phyloP scores from a whole-genome alignment of 345 rosid genomes.

The Euphorbia lathyris region DNA sequence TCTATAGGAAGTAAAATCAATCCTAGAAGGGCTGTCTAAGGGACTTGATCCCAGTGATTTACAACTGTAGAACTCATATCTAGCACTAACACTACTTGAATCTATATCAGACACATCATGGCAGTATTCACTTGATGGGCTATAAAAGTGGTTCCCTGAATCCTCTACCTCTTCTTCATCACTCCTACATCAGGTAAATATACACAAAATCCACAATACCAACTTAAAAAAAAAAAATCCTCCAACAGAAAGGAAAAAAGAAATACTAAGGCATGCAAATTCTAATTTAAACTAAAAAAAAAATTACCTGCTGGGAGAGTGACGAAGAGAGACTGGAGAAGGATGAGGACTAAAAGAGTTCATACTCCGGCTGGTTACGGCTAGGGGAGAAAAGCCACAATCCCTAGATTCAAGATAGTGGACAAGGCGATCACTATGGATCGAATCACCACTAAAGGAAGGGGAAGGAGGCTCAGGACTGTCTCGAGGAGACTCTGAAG shows the following conservation, averaged over 20 bases:
- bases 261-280: neutral
- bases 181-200: conserved; percentile 48
- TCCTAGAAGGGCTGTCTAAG: conserved; percentile 84
- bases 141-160: conserved; percentile 50
- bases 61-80: conserved; percentile 63
- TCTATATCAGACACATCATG: conserved; percentile 70
- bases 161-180: conserved; percentile 71
- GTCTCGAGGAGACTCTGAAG: conserved; percentile 48
- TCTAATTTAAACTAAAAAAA: neutral
- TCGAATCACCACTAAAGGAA: conserved; percentile 32
- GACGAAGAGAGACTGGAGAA: conserved; percentile 40
- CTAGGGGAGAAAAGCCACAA: conserved; percentile 40
- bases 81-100: conserved; percentile 76
- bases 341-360: conserved; percentile 42
- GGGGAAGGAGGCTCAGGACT: conserved; percentile 70
- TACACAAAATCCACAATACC: neutral
- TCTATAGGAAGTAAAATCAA: conserved; percentile 72
- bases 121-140: conserved; percentile 65
- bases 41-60: conserved; percentile 81
- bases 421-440: conserved; percentile 39
- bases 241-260: conserved; percentile 1
- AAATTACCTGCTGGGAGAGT: conserved; percentile 62
- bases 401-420: conserved; percentile 51
- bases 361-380: conserved; percentile 34
- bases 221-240: too few species aligned